Conservation (phyloP, 345 rosid species). For the Triadica sebifera region DNA sequence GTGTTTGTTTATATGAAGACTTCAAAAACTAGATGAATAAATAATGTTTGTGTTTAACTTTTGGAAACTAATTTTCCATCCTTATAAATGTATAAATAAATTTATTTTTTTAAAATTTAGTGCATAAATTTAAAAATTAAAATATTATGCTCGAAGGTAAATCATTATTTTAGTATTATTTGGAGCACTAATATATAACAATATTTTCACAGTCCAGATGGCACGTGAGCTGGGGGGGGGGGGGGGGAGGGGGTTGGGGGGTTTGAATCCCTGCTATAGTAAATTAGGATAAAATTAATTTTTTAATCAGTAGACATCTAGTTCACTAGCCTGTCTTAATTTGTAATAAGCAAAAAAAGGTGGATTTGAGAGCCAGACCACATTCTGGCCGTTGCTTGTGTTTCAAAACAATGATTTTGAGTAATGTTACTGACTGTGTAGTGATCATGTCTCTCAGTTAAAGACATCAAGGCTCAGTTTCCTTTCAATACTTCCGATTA, state of each 20-base stretch:
- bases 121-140: neutral
- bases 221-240: neutral
- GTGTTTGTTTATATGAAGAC: neutral
- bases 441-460: neutral
- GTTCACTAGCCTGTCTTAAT: neutral
- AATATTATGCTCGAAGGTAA: neutral
- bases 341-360: neutral
- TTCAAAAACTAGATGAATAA: neutral
- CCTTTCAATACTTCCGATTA: neutral
- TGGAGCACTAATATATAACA: neutral
- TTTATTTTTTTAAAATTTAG: neutral
- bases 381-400: neutral
- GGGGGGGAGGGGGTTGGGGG: no score
- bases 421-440: neutral
- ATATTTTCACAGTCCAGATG: neutral
- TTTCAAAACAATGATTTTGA: neutral
- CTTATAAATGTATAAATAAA: neutral
- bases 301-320: neutral
- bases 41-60: neutral
- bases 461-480: neutral
- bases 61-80: neutral
- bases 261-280: neutral
- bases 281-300: neutral
- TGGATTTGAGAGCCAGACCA: neutral
- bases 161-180: neutral